These are phyloP conservation scores for Choiromyces venosus DNA, from an alignment of 495 filamentous ascomycete genomes.

Conservation along the genomic window DNA sequence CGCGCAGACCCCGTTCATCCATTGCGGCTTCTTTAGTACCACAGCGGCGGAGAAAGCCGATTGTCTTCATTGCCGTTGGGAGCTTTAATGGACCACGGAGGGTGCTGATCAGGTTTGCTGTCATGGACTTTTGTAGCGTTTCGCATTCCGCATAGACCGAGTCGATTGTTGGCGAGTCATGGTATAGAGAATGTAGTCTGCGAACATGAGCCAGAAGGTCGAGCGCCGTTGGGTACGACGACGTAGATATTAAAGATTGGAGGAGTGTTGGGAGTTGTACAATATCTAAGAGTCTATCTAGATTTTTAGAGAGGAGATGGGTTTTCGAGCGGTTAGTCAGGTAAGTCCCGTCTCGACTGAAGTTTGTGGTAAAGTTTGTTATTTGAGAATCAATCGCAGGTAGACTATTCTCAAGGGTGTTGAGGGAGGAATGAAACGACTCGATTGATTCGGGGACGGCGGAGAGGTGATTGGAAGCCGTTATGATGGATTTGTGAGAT, in stretches of 20 bases:
- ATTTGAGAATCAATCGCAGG: constrained; percentile 75
- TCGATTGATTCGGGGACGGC: constrained; percentile 64
- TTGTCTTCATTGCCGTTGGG: constrained; percentile 82
- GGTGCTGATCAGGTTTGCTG: constrained; percentile 70
- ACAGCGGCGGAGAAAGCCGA: constrained; percentile 84
- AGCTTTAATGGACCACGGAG: constrained; percentile 81
- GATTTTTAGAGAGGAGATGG: constrained; percentile 78
- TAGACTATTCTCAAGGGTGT: constrained; percentile 62
- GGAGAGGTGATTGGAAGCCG: constrained; percentile 69
- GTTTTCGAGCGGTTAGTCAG: constrained; percentile 73
- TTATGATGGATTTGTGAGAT: constrained; percentile 82
- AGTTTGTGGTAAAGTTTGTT: constrained; percentile 73
- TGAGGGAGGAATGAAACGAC: constrained; percentile 57
- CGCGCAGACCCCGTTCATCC: constrained; percentile 64
- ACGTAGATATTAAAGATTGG: constrained; percentile 59
- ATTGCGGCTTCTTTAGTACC: constrained; percentile 57
- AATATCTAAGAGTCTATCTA: constrained; percentile 84
- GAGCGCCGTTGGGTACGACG: constrained; percentile 80
- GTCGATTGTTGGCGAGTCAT: constrained; percentile 65
- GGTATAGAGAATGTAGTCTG: constrained; percentile 74
- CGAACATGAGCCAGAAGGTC: constrained; percentile 94
- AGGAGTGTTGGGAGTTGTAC: constrained; percentile 86
- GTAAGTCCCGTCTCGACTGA: constrained; percentile 53
- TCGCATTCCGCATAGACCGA: constrained; percentile 74
- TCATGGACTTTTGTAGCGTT: constrained; percentile 83